A percentile compares a stretch with the other conserved stretches of the same genome.
Conservation (phyloP, 208 protist species). For the Wallacemonas sp. region DNA sequence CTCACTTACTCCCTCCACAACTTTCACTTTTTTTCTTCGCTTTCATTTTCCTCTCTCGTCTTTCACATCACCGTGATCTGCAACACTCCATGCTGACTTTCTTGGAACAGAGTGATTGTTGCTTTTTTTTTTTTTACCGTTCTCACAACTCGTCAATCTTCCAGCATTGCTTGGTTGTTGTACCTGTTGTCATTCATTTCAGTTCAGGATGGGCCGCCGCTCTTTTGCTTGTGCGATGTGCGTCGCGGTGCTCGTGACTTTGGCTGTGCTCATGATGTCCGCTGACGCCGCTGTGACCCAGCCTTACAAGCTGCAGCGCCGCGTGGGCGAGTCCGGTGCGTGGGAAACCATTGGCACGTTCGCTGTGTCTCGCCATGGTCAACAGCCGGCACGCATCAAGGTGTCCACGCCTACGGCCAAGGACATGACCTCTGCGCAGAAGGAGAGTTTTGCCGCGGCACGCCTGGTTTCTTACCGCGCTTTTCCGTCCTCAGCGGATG, state of each 20-base stretch:
- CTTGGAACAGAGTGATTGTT: no score
- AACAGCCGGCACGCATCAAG: conserved; percentile 50
- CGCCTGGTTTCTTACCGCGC: conserved; percentile 76
- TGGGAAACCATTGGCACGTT: conserved; percentile 62
- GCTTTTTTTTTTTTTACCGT: no score
- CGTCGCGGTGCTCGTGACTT: conserved; percentile 20
- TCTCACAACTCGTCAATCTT: not conserved
- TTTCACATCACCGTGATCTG: not conserved
- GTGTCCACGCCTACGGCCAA: conserved; percentile 42
- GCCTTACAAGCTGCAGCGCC: conserved; percentile 71
- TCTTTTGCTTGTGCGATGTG: conserved; percentile 10
- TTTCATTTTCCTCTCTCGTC: conserved; percentile 1
- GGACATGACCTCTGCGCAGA: conserved; percentile 31
- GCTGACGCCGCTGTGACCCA: conserved; percentile 37
- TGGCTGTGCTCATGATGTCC: conserved; percentile 7
- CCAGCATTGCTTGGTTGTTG: no score
- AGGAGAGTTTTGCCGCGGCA: conserved; percentile 38
- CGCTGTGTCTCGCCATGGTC: conserved; percentile 44
- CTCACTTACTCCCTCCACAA: not conserved
- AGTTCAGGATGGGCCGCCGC: not conserved
- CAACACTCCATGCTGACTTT: no score
- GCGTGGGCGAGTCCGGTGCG: conserved; percentile 40
- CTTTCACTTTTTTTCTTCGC: not conserved
- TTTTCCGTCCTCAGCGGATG: conserved; percentile 20
- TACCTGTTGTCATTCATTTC: no score